phyloP scores from a whole-genome alignment of 2,329 filamentous ascomycete genomes.

The Reticulascus tulasneorum region DNA sequence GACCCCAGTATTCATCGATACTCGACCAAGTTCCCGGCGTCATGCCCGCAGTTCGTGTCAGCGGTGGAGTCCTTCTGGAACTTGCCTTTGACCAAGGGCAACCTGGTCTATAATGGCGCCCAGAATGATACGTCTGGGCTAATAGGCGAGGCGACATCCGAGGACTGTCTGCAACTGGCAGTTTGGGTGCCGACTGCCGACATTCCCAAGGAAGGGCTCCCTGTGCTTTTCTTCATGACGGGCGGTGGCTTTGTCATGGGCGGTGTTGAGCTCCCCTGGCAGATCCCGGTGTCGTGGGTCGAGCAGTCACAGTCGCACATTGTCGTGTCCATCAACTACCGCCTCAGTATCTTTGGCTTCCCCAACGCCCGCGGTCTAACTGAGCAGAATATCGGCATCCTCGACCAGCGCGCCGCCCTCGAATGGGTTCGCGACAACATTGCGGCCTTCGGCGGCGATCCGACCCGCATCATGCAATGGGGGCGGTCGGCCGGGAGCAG shows the following conservation, averaged over 20 bases:
- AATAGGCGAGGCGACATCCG: conserved; percentile 16
- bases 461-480: conserved; percentile 34
- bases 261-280: conserved; percentile 39
- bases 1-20: conserved; percentile 19
- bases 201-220: conserved; percentile 24
- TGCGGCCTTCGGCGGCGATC: conserved; percentile 12
- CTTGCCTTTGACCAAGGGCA: conserved; percentile 14
- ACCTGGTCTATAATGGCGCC: conserved; percentile 17
- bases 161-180: conserved; percentile 42
- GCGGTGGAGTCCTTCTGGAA: conserved; percentile 23
- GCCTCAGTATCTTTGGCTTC: conserved; percentile 16
- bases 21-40: conserved; percentile 23
- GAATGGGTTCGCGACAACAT: conserved; percentile 16
- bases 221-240: conserved; percentile 43
- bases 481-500: conserved; percentile 43
- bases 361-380: conserved; percentile 11
- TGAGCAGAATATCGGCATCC: conserved; percentile 14
- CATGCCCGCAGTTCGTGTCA: conserved; percentile 30
- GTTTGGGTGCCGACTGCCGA: conserved; percentile 33
- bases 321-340: conserved; percentile 15
- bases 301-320: conserved; percentile 31
- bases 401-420: conserved; percentile 12
- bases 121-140: conserved; percentile 17
- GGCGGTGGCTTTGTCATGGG: conserved; percentile 42
- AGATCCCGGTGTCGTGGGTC: conserved; percentile 40